phyloP scores from a whole-genome alignment of 1,139 yeast genomes.

The Debaryomyces fabryi region DNA sequence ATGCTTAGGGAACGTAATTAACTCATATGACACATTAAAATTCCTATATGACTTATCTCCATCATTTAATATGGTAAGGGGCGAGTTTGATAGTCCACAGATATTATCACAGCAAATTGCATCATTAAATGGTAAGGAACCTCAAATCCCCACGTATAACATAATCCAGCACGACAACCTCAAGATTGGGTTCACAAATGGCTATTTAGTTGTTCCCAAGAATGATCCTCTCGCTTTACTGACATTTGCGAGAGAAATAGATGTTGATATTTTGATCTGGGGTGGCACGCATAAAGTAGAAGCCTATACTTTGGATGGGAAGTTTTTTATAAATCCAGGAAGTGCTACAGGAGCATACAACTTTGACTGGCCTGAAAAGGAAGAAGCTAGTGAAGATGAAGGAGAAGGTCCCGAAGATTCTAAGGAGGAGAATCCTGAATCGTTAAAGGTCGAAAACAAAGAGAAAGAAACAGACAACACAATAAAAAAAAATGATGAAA shows the following conservation, averaged over 20 bases:
- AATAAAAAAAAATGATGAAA: constrained; percentile 8
- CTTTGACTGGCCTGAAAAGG: constrained; percentile 46
- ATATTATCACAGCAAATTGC: constrained; percentile 38
- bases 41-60: constrained; percentile 71
- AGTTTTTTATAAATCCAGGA: constrained; percentile 93
- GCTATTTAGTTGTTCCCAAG: constrained; percentile 81
- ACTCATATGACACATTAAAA: constrained; percentile 61
- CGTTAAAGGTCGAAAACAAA: constrained; percentile 30
- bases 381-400: constrained; percentile 50
- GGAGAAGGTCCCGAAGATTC: constrained; percentile 18
- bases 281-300: constrained; percentile 96
- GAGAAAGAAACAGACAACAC: constrained; percentile 19
- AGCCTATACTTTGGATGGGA: constrained; percentile 90
- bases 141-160: constrained; percentile 60
- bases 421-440: constrained; percentile 28
- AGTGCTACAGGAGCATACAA: constrained; percentile 91
- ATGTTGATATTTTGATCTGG: constrained; percentile 90
- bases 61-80: constrained; percentile 75
- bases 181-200: constrained; percentile 83
- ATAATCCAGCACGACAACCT: constrained; percentile 71
- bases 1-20: constrained; percentile 84
- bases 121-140: constrained; percentile 37
- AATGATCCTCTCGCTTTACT: constrained; percentile 84
- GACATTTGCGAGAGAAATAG: constrained; percentile 84
- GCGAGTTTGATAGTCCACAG: constrained; percentile 60